These are phyloP conservation scores for Umbilicus rupestris DNA, from an alignment of 164 flowering plant genomes.

Conservation along the genomic window DNA sequence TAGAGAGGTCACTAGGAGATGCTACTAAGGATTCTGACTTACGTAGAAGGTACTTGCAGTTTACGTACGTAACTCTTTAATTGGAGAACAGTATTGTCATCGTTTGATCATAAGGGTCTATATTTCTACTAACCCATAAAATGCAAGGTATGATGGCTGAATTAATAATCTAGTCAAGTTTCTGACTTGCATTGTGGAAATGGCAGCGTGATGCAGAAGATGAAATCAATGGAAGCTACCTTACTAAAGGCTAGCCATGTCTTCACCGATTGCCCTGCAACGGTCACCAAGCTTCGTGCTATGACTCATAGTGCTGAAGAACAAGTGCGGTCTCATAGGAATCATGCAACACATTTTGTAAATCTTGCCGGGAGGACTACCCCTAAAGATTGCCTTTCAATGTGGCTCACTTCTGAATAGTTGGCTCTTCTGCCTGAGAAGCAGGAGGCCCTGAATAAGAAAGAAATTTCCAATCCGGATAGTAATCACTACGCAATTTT, in stretches of 20 bases:
- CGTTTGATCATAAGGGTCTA: not conserved
- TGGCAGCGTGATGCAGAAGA: constrained; percentile 67
- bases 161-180: not conserved
- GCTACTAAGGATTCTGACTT: constrained; percentile 66
- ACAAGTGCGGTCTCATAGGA: constrained; percentile 50
- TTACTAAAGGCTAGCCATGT: constrained; percentile 52
- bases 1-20: constrained; percentile 62
- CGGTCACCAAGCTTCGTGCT: constrained; percentile 68
- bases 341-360: constrained; percentile 47
- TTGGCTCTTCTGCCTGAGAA: constrained; percentile 53
- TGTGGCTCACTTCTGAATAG: constrained; percentile 80
- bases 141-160: not conserved
- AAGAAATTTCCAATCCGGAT: constrained; percentile 36
- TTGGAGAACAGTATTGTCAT: not conserved
- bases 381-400: constrained; percentile 86
- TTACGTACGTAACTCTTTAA: not conserved
- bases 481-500: constrained; percentile 72
- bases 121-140: not conserved
- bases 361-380: constrained; percentile 81
- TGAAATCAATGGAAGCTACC: constrained; percentile 64
- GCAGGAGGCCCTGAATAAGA: constrained; percentile 38
- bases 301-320: constrained; percentile 76
- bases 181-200: constrained; percentile 10
- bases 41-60: constrained; percentile 44
- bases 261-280: constrained; percentile 58